phyloP scores from a whole-genome alignment of 2,329 filamentous ascomycete species.

The Aspergillus glaucus region DNA sequence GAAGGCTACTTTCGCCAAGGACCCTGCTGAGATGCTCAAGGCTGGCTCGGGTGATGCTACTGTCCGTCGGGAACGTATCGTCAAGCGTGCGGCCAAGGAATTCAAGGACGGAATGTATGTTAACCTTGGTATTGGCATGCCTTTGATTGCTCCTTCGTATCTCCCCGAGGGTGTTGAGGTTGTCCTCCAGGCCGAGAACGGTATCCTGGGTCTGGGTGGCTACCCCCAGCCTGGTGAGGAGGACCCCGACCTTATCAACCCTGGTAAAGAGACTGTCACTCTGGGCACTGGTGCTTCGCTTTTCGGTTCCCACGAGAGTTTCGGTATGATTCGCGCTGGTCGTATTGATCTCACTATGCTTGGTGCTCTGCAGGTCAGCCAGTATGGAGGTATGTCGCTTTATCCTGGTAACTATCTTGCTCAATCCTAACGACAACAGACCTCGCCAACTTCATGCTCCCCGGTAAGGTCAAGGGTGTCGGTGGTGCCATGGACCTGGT shows the following conservation, averaged over 20 bases:
- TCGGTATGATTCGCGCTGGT: slow-evolving; percentile 80
- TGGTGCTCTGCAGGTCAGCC: slow-evolving; percentile 74
- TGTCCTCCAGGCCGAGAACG: slow-evolving; percentile 81
- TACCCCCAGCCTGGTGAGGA: slow-evolving; percentile 65
- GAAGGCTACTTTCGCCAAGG: slow-evolving; percentile 71
- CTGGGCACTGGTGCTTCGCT: slow-evolving; percentile 67
- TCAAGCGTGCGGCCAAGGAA: slow-evolving; percentile 70
- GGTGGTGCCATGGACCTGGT: slow-evolving; percentile 74
- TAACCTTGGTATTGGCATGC: slow-evolving; percentile 79
- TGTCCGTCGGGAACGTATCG: slow-evolving; percentile 72
- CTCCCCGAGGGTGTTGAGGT: slow-evolving; percentile 64
- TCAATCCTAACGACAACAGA: slow-evolving; percentile 39
- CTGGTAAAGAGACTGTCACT: slow-evolving; percentile 82
- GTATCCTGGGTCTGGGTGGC: slow-evolving; percentile 73
- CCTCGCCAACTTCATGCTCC: slow-evolving; percentile 85
- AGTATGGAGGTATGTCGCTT: slow-evolving; percentile 48
- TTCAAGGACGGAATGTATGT: slow-evolving; percentile 86
- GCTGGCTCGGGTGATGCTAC: slow-evolving; percentile 35
- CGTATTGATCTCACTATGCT: slow-evolving; percentile 80
- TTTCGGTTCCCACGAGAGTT: slow-evolving; percentile 76
- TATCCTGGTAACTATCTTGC: not conserved
- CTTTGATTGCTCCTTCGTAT: slow-evolving; percentile 72
- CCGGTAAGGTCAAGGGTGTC: slow-evolving; percentile 80
- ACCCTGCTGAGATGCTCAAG: slow-evolving; percentile 44
- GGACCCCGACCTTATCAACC: slow-evolving; percentile 76